Evolutionary conservation across 2,329 filamentous ascomycete genomes (phyloP).

Genomic region (Cercospora berteroae): DNA sequence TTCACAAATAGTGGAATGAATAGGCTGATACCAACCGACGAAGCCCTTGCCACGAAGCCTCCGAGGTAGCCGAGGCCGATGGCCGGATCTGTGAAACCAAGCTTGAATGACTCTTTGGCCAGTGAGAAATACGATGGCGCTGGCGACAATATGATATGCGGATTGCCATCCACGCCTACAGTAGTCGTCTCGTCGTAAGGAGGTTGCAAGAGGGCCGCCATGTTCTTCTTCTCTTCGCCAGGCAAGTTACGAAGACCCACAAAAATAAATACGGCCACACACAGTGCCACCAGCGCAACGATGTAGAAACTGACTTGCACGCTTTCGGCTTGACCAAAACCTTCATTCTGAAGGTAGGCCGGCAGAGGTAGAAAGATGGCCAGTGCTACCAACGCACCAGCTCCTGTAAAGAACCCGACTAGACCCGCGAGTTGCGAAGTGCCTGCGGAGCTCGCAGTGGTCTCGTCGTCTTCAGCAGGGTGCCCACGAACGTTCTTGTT

Average conservation of each 20-base stretch:
- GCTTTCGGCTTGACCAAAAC: constrained; percentile 69
- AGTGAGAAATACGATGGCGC: constrained; percentile 56
- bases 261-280: constrained; percentile 72
- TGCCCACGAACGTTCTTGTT: background rate
- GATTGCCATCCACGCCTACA: constrained; percentile 27
- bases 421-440: constrained; percentile 70
- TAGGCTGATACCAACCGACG: constrained; percentile 89
- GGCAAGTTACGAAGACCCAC: constrained; percentile 67
- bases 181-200: constrained; percentile 35
- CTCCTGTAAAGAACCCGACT: constrained; percentile 89
- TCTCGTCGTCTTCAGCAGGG: constrained; percentile 8
- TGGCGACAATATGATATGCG: constrained; percentile 37
- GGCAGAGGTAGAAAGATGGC: constrained; percentile 82
- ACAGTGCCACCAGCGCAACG: constrained; percentile 69
- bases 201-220: constrained; percentile 45
- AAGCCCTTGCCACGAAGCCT: constrained; percentile 90
- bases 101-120: constrained; percentile 44
- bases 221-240: constrained; percentile 77
- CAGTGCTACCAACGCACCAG: constrained; percentile 83
- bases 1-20: constrained; percentile 95
- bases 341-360: constrained; percentile 70
- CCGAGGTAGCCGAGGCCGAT: constrained; percentile 88
- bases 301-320: constrained; percentile 85
- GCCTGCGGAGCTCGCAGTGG: constrained; percentile 9
- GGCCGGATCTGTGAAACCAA: constrained; percentile 72